Evolutionary conservation across 768 basidiomycete genomes (phyloP), one percentile per base, ranked within the genome.

Genomic region (Boletus rubescentipes): DNA sequence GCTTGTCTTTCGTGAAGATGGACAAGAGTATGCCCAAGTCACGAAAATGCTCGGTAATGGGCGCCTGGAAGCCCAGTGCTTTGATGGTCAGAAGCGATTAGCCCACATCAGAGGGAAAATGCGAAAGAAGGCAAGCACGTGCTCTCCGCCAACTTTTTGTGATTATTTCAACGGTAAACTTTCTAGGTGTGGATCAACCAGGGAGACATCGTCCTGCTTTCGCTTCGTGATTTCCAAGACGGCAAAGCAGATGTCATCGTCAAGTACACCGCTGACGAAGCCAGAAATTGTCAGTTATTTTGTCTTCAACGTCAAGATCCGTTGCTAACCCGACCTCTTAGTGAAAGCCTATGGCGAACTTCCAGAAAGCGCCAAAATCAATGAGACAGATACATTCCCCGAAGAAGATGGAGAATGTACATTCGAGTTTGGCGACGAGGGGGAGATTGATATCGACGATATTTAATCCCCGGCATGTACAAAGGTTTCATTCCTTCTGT

Each of bases 191-290:
- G 96, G 96, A 98, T 98, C 69, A 97, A 96, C 70, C 93, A 97
- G 65, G 96, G 96, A 66, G 96, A 98, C 67, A 98, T 98, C 67
- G 85, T 98, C 47, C 77, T 98, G 40, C 78, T 98, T 18, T 98
- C 94, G 29, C 80, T 99, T 45, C 91, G 97, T 59, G 97, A 98
- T 46, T 99, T 98, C 84, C 96, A 98, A 73, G 97, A 99, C 64
- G 93, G 92, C 76, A 98, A 98, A 73, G 97, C 95, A 18, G 97
- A 99, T 76, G 96, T 99, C 46, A 98, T 98, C 68, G 96, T 98
- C 66, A 97, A 97, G 75, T 99, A 98, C 73, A 97, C 95, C 2
- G 85, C 94, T 35, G 95, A 99, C 68, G 96, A 99, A 69, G 91
- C 91, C 40, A 81, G 91, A 57, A 92, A 89, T 70, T 59, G 85